Evolutionary conservation across 2,329 filamentous ascomycete species (phyloP), one percentile per base, ranked within the genome.

Genomic region (Cytospora piceae): DNA sequence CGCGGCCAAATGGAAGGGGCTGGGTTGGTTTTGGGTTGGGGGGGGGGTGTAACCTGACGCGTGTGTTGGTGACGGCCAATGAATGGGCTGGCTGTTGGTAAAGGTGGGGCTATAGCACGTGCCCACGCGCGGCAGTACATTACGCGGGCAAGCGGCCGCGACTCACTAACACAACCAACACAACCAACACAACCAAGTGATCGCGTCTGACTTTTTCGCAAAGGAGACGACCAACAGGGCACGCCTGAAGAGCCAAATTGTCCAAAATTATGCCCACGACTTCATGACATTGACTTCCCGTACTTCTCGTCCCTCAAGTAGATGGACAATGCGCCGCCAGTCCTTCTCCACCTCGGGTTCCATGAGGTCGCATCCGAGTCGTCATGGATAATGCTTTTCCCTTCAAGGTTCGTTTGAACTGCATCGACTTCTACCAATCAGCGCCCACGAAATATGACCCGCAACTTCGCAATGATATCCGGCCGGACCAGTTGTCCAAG

Each of bases 381-480:
- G 73, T 67, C 70, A 81, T 81, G 90, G 90, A 93, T 73, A 90
- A 93, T 73, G 53, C 49, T 34, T 57, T 63, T 54, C 82, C 86
- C 71, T 98, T 99, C 80, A 90, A 92, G 72, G 88, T 99, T 75
- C 91, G 94, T 72, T 82, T 99, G 74, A 97, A 99, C 77, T 97
- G 93, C 81, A 90, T 99, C 80, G 95, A 99, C 78, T 90, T 95
- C 77, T 99, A 98, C 77, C 93, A 97, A 79, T 87, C 89, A 51
- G 83, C 83, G 14, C 91, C 93, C 22, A 91, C 93, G 59, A 84
- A 85, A 70, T 90, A 95, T 76, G 94, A 98, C 77, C 93, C 94
- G 69, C 84, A 87, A 68, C 83, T 97, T 70, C 87, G 90, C 68
- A 87, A 87, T 71, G 85, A 87, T 75, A 80, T 87, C 70, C 85